Conservation (phyloP, 345 rosid species). For the Kernera saxatilis region DNA sequence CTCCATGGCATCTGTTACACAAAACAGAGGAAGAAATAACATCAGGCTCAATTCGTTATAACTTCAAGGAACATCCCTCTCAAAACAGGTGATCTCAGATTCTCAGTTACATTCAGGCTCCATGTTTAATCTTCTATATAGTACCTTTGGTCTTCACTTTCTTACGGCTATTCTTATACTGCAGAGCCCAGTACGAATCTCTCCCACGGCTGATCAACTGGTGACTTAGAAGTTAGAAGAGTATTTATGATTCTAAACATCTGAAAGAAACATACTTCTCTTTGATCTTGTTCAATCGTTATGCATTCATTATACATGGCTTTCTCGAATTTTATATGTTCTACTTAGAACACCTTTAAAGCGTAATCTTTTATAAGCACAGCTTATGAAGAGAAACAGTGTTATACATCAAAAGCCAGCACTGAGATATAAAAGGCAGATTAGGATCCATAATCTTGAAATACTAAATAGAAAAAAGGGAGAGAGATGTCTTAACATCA, state of each 20-base stretch:
- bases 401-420: slow-evolving; percentile 1
- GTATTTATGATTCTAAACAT: slow-evolving; percentile 20
- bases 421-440: not conserved
- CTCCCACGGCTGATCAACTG: slow-evolving; percentile 18
- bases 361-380: slow-evolving; percentile 16
- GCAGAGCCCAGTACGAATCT: slow-evolving; percentile 23
- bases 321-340: slow-evolving; percentile 10
- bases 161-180: not conserved
- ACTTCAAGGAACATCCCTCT: slow-evolving; percentile 5
- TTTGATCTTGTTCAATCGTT: slow-evolving; percentile 17
- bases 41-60: not conserved
- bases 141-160: not conserved
- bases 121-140: not conserved
- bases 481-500: not conserved
- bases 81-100: slow-evolving; percentile 16
- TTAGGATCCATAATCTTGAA: not conserved
- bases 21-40: slow-evolving; percentile 15
- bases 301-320: slow-evolving; percentile 6
- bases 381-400: slow-evolving; percentile 13
- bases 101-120: not conserved
- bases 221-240: slow-evolving; percentile 17
- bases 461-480: not conserved
- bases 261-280: not conserved
- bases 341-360: not conserved
- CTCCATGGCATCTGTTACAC: not conserved